Evolutionary conservation across 2,329 filamentous ascomycete species (phyloP).

Genomic region (Beauveria caledonica): DNA sequence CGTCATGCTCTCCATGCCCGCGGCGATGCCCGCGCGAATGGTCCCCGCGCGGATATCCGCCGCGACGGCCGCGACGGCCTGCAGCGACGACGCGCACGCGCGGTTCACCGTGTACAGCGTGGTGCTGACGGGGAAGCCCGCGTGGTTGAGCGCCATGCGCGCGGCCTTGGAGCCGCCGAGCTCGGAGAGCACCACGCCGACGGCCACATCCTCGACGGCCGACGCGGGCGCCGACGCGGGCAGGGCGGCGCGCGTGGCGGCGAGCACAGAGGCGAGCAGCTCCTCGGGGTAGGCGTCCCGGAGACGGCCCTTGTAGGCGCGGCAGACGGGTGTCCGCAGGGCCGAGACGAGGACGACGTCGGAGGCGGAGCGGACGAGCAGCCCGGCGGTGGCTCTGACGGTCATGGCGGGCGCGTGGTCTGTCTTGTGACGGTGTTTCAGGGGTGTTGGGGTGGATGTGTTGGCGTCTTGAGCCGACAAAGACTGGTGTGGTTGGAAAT

Average conservation of each 20-base stretch:
- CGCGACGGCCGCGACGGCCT: constrained; percentile 66
- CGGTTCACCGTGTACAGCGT: constrained; percentile 83
- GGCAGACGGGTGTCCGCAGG: constrained; percentile 80
- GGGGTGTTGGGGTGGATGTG: too few relatives aligned
- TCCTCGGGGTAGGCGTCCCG: constrained; percentile 89
- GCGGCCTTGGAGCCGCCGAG: constrained; percentile 85
- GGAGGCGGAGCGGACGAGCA: constrained; percentile 69
- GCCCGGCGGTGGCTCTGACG: constrained; percentile 55
- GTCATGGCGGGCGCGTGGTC: background rate
- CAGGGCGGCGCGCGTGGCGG: constrained; percentile 44
- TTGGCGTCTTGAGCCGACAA: too few relatives aligned
- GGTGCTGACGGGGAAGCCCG: constrained; percentile 64
- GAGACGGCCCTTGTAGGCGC: constrained; percentile 73
- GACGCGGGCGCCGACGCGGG: constrained; percentile 56
- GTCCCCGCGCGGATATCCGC: constrained; percentile 66
- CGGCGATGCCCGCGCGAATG: constrained; percentile 68
- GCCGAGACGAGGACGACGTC: constrained; percentile 86
- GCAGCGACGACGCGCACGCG: constrained; percentile 72
- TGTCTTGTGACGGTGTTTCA: too few relatives aligned
- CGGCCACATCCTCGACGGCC: constrained; percentile 63
- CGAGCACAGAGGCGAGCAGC: constrained; percentile 60
- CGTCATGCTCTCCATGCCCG: constrained; percentile 96
- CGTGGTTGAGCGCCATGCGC: constrained; percentile 83
- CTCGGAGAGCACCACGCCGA: constrained; percentile 85
- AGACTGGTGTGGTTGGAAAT: too few relatives aligned